phyloP scores from a whole-genome alignment of 495 filamentous ascomycete species.

The Barbatosphaeria neglecta region DNA sequence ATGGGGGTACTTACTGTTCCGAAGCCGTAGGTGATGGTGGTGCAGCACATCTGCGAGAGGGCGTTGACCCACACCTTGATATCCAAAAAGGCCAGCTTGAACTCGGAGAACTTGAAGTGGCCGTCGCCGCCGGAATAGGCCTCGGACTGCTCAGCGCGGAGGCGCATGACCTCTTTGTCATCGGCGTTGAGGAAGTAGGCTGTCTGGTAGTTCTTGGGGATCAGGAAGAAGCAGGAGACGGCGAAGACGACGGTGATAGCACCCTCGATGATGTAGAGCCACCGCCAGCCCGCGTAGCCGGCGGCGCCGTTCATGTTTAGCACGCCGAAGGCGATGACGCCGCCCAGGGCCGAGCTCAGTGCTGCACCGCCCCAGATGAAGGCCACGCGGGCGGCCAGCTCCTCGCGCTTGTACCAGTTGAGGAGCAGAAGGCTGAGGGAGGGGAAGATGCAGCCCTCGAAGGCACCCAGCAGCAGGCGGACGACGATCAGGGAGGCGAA shows the following conservation, averaged over 20 bases:
- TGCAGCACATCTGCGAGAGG: constrained; percentile 49
- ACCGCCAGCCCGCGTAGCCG: constrained; percentile 26
- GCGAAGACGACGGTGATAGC: constrained; percentile 21
- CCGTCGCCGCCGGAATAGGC: constrained; percentile 47
- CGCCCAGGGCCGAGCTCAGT: constrained; percentile 23
- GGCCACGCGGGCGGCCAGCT: constrained; percentile 15
- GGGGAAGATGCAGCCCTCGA: constrained; percentile 18
- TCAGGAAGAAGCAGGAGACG: constrained; percentile 15
- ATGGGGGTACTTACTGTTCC: no score
- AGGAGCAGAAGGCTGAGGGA: constrained; percentile 16
- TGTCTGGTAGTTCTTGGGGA: constrained; percentile 23
- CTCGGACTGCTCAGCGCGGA: constrained; percentile 32
- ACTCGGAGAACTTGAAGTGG: constrained; percentile 39
- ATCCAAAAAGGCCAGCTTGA: constrained; percentile 35
- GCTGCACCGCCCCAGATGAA: constrained; percentile 17
- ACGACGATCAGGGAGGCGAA: constrained; percentile 15
- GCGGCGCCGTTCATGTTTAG: constrained; percentile 21
- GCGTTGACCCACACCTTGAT: constrained; percentile 51
- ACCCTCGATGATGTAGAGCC: constrained; percentile 30
- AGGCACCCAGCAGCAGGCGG: constrained; percentile 14
- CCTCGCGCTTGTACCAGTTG: constrained; percentile 24
- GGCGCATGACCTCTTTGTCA: constrained; percentile 40
- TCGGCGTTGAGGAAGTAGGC: constrained; percentile 43
- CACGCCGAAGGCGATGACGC: constrained; percentile 38
- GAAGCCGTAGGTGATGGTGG: constrained; percentile 63